phyloP scores from a whole-genome alignment of 805 yeast species.

The Clavispora santaluciae region DNA sequence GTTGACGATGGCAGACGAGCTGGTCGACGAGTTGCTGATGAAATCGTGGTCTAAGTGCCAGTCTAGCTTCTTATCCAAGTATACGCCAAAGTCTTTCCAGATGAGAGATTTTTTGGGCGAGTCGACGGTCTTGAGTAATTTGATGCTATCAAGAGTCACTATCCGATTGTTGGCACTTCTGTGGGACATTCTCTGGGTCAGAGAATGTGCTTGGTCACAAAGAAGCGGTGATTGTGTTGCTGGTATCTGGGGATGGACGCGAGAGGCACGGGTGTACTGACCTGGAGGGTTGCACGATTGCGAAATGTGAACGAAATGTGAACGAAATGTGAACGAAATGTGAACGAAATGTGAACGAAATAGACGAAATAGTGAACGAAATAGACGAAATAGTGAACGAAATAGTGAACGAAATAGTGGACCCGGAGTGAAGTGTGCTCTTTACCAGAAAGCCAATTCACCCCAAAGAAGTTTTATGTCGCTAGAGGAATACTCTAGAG shows the following conservation, averaged over 20 bases:
- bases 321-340: too few relatives aligned
- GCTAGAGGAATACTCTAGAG: too few relatives aligned
- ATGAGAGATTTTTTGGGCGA: constrained; percentile 17
- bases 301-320: too few relatives aligned
- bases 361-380: too few relatives aligned
- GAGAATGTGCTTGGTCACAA: neutral
- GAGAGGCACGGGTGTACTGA: constrained; percentile 1
- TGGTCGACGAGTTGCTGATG: constrained; percentile 12
- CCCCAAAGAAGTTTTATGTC: too few relatives aligned
- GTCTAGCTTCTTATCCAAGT: constrained; percentile 35
- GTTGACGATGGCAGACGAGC: constrained; percentile 19
- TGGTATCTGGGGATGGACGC: constrained; percentile 1
- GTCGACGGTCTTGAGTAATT: constrained; percentile 8
- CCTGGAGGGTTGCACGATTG: too few relatives aligned
- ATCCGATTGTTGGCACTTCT: constrained; percentile 14
- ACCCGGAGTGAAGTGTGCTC: too few relatives aligned
- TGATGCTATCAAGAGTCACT: constrained; percentile 14
- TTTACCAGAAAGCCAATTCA: too few relatives aligned
- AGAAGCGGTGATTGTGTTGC: neutral
- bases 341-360: too few relatives aligned
- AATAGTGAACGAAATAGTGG: too few relatives aligned
- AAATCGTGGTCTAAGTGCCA: constrained; percentile 20
- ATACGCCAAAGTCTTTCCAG: constrained; percentile 44
- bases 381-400: too few relatives aligned
- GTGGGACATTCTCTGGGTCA: constrained; percentile 2